A percentile compares a stretch with the other conserved stretches of the same genome.
Conservation (phyloP, 495 filamentous ascomycete genomes). For the Daldinia bambusicola region DNA sequence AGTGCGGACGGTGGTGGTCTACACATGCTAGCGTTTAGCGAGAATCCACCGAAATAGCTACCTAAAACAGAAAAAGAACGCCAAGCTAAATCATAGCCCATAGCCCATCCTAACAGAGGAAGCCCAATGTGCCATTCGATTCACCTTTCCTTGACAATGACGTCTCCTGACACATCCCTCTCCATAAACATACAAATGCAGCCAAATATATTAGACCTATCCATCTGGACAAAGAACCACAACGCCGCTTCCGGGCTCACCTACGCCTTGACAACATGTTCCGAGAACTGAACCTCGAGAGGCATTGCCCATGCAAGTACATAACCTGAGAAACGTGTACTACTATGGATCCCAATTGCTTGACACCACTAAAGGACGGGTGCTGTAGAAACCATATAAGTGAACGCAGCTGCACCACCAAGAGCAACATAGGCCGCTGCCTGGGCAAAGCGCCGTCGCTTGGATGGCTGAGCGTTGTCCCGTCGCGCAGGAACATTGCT, state of each 20-base stretch:
- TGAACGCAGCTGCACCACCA: constrained; percentile 48
- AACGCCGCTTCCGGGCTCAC: constrained; percentile 29
- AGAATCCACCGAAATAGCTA: not conserved
- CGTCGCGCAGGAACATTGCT: constrained; percentile 4
- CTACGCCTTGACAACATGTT: constrained; percentile 16
- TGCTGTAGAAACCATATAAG: constrained; percentile 50
- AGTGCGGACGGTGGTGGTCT: not conserved
- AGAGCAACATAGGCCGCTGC: constrained; percentile 49
- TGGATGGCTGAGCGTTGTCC: constrained; percentile 36
- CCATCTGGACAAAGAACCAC: constrained; percentile 32
- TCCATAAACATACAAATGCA: constrained; percentile 27
- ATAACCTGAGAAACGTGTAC: not conserved
- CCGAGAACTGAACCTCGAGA: not conserved
- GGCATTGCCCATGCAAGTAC: not conserved
- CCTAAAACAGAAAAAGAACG: constrained; percentile 8
- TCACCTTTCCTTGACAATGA: constrained; percentile 8
- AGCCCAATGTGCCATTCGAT: constrained; percentile 4
- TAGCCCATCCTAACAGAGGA: constrained; percentile 11
- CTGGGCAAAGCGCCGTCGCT: constrained; percentile 46
- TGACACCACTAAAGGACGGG: constrained; percentile 35
- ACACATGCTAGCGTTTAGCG: not conserved
- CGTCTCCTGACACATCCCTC: constrained; percentile 9
- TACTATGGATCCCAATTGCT: not conserved
- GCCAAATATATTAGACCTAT: constrained; percentile 16
- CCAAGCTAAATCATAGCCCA: constrained; percentile 15